phyloP scores from a whole-genome alignment of 805 yeast genomes.

The Starmerella potacharoeniae region DNA sequence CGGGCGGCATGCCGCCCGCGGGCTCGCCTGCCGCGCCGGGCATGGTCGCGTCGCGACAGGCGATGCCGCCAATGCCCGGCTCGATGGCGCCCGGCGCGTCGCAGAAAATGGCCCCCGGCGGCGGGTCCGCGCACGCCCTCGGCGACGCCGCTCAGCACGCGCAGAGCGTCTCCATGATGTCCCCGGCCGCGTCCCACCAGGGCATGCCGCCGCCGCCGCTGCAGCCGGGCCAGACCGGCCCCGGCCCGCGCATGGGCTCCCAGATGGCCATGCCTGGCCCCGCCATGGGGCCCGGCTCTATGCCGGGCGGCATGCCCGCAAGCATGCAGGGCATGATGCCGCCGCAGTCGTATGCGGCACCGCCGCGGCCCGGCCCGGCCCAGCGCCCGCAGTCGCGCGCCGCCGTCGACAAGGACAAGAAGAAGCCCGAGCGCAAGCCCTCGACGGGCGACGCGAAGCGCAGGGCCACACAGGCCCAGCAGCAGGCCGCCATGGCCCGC shows the following conservation, averaged over 20 bases:
- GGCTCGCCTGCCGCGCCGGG: not conserved
- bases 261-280: not conserved
- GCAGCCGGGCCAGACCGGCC: not conserved
- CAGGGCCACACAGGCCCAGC: constrained; percentile 3
- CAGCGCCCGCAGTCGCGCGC: not conserved
- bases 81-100: not conserved
- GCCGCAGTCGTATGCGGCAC: constrained; percentile 1
- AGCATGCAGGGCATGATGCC: not conserved
- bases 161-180: not conserved
- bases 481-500: not conserved
- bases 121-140: not conserved
- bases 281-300: not conserved
- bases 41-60: not conserved
- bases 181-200: not conserved
- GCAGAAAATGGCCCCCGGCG: not conserved
- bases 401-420: not conserved
- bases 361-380: not conserved
- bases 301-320: not conserved
- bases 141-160: not conserved
- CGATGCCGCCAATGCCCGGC: not conserved
- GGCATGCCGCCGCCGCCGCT: constrained; percentile 4
- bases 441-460: not conserved
- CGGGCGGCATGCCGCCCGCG: not conserved
- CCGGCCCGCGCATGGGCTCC: not conserved
- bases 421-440: not conserved